Conservation (phyloP, 2,329 filamentous ascomycete genomes). For the Hypoxylon sp. region DNA sequence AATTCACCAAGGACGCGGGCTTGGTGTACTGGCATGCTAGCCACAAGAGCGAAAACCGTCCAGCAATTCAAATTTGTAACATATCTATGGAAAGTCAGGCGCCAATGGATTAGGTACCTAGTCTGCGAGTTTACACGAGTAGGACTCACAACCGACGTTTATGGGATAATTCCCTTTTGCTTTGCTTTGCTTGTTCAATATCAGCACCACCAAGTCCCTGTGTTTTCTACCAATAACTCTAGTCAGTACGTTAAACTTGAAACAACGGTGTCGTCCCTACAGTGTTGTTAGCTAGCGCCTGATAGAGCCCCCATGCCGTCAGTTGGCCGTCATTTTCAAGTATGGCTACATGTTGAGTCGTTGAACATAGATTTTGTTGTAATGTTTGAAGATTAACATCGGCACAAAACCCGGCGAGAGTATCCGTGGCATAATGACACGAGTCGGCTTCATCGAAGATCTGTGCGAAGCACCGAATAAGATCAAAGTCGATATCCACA, state of each 20-base stretch:
- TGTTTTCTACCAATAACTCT: neutral
- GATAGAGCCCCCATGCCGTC: conserved; percentile 12
- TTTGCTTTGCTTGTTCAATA: neutral
- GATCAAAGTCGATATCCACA: neutral
- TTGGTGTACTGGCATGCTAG: conserved; percentile 11
- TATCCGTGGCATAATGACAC: conserved; percentile 18
- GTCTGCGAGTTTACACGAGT: neutral
- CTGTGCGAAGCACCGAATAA: conserved; percentile 6
- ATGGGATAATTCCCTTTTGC: neutral
- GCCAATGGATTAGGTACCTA: neutral
- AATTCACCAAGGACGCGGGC: conserved; percentile 21
- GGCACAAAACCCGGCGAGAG: conserved; percentile 6
- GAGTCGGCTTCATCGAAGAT: conserved; percentile 12
- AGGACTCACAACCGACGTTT: neutral
- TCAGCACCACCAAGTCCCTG: neutral
- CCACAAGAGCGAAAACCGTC: conserved; percentile 25
- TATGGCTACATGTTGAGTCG: conserved; percentile 8
- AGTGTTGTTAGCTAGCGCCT: conserved; percentile 3
- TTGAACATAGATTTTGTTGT: neutral
- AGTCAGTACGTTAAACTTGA: neutral
- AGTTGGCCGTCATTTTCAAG: conserved; percentile 9
- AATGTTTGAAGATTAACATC: conserved; percentile 3
- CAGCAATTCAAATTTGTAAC: conserved; percentile 22
- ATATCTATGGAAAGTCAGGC: conserved; percentile 21
- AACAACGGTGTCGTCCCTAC: neutral